Conservation (phyloP, 169 alveolate genomes). For the Plasmodium gonderi region DNA sequence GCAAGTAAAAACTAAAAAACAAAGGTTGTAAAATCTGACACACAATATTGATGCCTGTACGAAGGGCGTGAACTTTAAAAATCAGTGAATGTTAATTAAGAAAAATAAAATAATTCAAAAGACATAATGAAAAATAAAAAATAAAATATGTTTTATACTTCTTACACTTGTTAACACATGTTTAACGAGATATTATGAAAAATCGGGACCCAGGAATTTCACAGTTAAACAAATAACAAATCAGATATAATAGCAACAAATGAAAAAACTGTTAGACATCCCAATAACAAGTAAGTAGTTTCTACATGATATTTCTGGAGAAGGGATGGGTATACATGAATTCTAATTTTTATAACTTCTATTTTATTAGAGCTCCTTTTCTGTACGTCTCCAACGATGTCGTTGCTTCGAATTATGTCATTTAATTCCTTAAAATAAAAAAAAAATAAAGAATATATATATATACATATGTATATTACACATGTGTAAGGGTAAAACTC, state of each 20-base stretch:
- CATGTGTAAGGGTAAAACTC: not conserved
- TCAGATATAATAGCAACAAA: slow-evolving; percentile 72
- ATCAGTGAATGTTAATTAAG: slow-evolving; percentile 17
- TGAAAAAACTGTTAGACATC: slow-evolving; percentile 60
- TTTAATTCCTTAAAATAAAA: slow-evolving; percentile 59
- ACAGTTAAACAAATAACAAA: slow-evolving; percentile 48
- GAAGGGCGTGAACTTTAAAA: not conserved
- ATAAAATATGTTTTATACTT: not conserved
- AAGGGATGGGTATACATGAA: slow-evolving; percentile 62
- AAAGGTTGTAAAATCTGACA: slow-evolving; percentile 8
- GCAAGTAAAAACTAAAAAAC: slow-evolving; percentile 25
- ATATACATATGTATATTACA: not conserved
- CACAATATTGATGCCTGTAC: not conserved
- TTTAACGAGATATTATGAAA: not conserved
- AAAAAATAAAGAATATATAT: not conserved
- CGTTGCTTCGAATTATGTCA: slow-evolving; percentile 11
- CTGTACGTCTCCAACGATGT: slow-evolving; percentile 6
- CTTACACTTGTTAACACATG: not conserved
- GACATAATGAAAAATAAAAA: not conserved
- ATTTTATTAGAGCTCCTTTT: slow-evolving; percentile 54
- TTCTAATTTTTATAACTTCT: slow-evolving; percentile 74
- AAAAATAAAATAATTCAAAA: slow-evolving; percentile 4
- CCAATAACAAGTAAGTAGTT: slow-evolving; percentile 64
- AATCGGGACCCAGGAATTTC: not conserved
- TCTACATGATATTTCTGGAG: slow-evolving; percentile 74